Evolutionary conservation across 106 monocot genomes (phyloP).

Genomic region (Dioscorea alata): DNA sequence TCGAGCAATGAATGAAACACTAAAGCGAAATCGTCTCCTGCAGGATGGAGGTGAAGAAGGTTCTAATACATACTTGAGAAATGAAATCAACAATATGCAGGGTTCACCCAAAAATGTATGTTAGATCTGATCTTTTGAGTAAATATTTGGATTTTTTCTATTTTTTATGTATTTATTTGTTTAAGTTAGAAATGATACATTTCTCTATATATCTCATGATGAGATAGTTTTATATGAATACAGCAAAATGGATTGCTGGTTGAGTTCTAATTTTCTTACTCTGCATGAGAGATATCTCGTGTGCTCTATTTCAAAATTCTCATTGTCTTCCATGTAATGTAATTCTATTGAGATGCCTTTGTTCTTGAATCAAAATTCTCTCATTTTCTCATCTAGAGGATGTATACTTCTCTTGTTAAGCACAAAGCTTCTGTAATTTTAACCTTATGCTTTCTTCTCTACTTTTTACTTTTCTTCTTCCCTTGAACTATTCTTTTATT

Average conservation of each 20-base stretch:
- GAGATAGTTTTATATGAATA: neutral
- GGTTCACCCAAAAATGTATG: conserved; percentile 44
- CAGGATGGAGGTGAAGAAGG: conserved; percentile 37
- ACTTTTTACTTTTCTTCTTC: too few species aligned
- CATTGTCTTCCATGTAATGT: too few species aligned
- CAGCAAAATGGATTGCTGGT: neutral
- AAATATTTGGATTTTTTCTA: neutral
- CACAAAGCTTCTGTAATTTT: too few species aligned
- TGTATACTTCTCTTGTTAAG: too few species aligned
- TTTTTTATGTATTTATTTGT: neutral
- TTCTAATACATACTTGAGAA: conserved; percentile 21
- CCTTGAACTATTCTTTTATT: too few species aligned
- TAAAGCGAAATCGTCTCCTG: conserved; percentile 62
- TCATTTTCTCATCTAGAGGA: too few species aligned
- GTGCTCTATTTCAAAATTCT: neutral
- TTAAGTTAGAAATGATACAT: neutral
- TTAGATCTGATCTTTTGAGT: neutral
- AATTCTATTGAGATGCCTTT: too few species aligned
- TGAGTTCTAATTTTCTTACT: neutral
- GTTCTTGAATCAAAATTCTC: too few species aligned
- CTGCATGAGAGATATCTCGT: neutral
- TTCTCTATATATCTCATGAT: neutral
- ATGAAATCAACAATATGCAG: conserved; percentile 11
- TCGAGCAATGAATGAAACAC: conserved; percentile 72
- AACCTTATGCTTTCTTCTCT: too few species aligned